Conservation (phyloP, 2,329 filamentous ascomycete genomes). For the Fusarium buharicum region DNA sequence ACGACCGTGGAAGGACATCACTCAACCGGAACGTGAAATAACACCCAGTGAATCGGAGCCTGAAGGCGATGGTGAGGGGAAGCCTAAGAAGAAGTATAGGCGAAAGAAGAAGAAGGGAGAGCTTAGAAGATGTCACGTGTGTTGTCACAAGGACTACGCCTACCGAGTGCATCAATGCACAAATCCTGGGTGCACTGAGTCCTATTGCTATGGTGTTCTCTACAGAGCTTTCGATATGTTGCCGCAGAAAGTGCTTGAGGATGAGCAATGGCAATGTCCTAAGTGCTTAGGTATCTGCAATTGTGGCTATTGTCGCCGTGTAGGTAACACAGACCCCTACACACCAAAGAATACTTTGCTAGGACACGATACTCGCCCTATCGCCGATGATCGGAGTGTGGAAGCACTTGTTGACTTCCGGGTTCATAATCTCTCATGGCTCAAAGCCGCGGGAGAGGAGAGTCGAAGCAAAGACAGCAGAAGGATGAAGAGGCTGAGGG, state of each 20-base stretch:
- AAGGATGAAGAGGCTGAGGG: conserved; percentile 66
- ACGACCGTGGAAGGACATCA: conserved; percentile 85
- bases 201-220: conserved; percentile 92
- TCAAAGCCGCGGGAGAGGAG: conserved; percentile 70
- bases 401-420: conserved; percentile 92
- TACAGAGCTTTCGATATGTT: conserved; percentile 92
- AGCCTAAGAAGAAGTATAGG: conserved; percentile 70
- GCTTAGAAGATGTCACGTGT: conserved; percentile 79
- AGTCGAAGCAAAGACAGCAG: conserved; percentile 66
- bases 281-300: conserved; percentile 89
- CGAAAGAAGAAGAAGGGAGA: conserved; percentile 65
- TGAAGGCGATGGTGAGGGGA: conserved; percentile 72
- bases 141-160: conserved; percentile 78
- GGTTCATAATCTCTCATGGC: conserved; percentile 86
- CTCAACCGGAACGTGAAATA: conserved; percentile 64
- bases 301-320: conserved; percentile 79
- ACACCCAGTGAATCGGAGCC: conserved; percentile 62
- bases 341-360: conserved; percentile 87
- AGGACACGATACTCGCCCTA: conserved; percentile 88
- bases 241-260: conserved; percentile 83
- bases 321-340: conserved; percentile 77
- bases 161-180: conserved; percentile 89
- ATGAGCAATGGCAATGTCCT: conserved; percentile 87
- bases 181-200: conserved; percentile 72
- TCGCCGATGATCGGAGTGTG: conserved; percentile 90